Percentiles rank a stretch among this genome's conserved stretches.
Conservation (phyloP, 768 basidiomycete genomes). For the Lactarius tabidus region DNA sequence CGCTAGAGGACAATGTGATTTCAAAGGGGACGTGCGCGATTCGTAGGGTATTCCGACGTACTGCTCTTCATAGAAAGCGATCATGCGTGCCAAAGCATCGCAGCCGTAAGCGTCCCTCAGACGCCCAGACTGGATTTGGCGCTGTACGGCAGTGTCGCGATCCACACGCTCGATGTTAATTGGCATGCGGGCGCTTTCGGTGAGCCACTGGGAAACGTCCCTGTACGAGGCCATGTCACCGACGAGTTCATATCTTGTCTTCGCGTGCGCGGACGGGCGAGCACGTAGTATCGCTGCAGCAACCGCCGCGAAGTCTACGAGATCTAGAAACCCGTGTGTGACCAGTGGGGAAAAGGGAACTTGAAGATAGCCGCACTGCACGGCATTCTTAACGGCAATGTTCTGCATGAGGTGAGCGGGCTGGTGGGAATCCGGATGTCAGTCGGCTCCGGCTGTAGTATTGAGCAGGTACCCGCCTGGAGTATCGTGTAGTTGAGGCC, state of each 20-base stretch:
- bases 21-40: neutral
- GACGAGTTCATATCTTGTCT: constrained; percentile 36
- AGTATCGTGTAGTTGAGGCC: constrained; percentile 38
- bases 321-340: constrained; percentile 36
- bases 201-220: constrained; percentile 30
- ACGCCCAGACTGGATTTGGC: constrained; percentile 13
- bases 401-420: constrained; percentile 37
- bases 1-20: constrained; percentile 23
- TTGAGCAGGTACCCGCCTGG: constrained; percentile 23
- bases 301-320: constrained; percentile 32
- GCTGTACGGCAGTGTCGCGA: constrained; percentile 23
- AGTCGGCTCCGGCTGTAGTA: neutral
- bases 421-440: constrained; percentile 19
- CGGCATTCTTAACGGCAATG: constrained; percentile 25
- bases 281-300: constrained; percentile 31
- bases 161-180: constrained; percentile 27
- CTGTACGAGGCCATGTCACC: constrained; percentile 33
- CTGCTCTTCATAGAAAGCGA: constrained; percentile 35
- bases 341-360: constrained; percentile 29
- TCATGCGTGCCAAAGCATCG: constrained; percentile 33
- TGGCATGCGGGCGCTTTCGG: constrained; percentile 21
- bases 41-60: constrained; percentile 17
- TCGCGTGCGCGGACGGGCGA: constrained; percentile 31
- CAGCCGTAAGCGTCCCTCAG: constrained; percentile 26
- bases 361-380: constrained; percentile 21